Evolutionary conservation across 106 monocot genomes (phyloP).

Genomic region (Dactylorhiza incarnata): DNA sequence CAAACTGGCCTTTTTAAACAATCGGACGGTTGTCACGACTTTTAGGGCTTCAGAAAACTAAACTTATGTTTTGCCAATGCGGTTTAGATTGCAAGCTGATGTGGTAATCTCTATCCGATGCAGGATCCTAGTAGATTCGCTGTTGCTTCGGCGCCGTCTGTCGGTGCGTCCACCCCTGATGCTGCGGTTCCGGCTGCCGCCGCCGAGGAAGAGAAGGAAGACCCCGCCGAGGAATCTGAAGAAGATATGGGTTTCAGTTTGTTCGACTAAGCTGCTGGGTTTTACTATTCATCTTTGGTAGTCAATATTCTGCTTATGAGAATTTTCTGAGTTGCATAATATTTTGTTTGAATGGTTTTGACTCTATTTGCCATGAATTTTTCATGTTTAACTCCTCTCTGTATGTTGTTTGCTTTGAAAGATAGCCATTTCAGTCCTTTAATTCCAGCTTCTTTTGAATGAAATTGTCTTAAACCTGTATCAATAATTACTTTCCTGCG

Average conservation of each 20-base stretch:
- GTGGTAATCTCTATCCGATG: neutral
- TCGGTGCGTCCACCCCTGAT: conserved; percentile 10
- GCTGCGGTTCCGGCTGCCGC: conserved; percentile 35
- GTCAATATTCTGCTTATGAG: neutral
- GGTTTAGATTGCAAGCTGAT: neutral
- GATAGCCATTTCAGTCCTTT: no score
- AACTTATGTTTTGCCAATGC: neutral
- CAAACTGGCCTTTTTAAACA: no score
- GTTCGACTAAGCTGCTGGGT: conserved; percentile 30
- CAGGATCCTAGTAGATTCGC: conserved; percentile 94
- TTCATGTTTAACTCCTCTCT: no score
- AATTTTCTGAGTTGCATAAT: no score
- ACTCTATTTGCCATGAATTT: no score
- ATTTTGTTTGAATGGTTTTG: no score
- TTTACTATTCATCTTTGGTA: neutral
- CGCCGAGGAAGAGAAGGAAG: conserved; percentile 61
- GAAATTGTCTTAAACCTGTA: no score
- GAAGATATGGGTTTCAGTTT: conserved; percentile 75
- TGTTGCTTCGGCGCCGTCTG: conserved; percentile 37
- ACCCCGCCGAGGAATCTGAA: conserved; percentile 66
- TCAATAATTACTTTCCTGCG: no score
- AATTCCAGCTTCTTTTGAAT: no score
- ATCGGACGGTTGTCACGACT: no score
- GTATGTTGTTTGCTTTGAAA: no score
- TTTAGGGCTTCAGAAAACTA: neutral